Conservation (phyloP, 164 flowering plant genomes). For the Nymphaea thermarum region DNA sequence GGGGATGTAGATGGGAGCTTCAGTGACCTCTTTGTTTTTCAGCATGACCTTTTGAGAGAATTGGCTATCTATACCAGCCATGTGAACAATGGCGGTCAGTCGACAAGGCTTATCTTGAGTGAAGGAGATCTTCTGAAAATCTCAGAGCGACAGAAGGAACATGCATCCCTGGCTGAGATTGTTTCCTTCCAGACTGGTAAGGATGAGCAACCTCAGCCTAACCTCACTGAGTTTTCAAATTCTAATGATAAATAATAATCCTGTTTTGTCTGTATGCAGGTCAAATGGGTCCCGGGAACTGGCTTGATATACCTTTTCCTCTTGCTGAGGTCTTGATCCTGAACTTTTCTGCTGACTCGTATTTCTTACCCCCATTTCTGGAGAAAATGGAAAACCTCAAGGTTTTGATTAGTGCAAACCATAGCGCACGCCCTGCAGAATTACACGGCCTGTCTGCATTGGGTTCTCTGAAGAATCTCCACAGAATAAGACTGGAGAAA, state of each 20-base stretch:
- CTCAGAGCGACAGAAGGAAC: slow-evolving; percentile 34
- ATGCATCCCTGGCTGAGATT: slow-evolving; percentile 49
- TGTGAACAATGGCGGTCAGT: slow-evolving; percentile 20
- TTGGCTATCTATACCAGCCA: slow-evolving; percentile 51
- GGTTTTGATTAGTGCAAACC: slow-evolving; percentile 41
- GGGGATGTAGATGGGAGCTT: slow-evolving; percentile 53
- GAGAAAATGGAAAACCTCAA: slow-evolving; percentile 53
- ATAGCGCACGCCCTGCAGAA: slow-evolving; percentile 22
- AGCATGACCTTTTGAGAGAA: slow-evolving; percentile 72
- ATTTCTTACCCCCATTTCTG: slow-evolving; percentile 60
- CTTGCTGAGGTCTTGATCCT: slow-evolving; percentile 73
- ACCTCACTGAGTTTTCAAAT: too few relatives aligned
- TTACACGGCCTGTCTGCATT: slow-evolving; percentile 37
- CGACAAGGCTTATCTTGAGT: slow-evolving; percentile 55
- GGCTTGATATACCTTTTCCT: slow-evolving; percentile 58
- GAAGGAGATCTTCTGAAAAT: slow-evolving; percentile 64
- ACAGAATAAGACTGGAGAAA: slow-evolving; percentile 77
- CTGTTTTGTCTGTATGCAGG: slow-evolving; percentile 17
- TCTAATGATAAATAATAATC: too few relatives aligned
- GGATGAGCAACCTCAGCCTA: neutral
- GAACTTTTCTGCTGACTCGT: slow-evolving; percentile 41
- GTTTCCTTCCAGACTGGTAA: slow-evolving; percentile 75
- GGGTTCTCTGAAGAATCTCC: slow-evolving; percentile 28
- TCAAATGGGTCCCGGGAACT: slow-evolving; percentile 59
- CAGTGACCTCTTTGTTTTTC: slow-evolving; percentile 49